Evolutionary conservation across 2,329 filamentous ascomycete species (phyloP).

Genomic region (Nothopassalora personata): DNA sequence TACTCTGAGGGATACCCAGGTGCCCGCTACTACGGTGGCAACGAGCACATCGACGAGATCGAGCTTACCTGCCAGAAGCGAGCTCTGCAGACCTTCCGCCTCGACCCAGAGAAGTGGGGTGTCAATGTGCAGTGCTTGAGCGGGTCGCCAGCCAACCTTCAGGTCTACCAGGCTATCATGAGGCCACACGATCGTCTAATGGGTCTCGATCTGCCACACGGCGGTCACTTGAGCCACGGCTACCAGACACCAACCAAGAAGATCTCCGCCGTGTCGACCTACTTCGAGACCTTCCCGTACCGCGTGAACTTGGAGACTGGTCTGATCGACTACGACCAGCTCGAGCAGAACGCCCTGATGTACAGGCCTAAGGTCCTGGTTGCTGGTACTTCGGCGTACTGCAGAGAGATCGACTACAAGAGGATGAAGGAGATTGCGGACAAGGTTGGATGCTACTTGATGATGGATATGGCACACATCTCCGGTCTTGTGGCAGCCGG

Average conservation of each 20-base stretch:
- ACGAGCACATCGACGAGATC: conserved; percentile 96
- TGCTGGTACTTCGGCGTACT: conserved; percentile 96
- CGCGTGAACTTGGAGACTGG: conserved; percentile 83
- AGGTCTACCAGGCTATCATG: conserved; percentile 89
- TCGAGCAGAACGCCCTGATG: conserved; percentile 82
- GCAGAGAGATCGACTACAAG: conserved; percentile 91
- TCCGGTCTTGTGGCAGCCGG: conserved; percentile 89
- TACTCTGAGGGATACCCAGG: conserved; percentile 99
- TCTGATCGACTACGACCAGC: conserved; percentile 92
- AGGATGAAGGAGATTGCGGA: conserved; percentile 96
- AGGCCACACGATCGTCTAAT: conserved; percentile 91
- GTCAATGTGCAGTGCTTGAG: conserved; percentile 96
- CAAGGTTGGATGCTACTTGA: conserved; percentile 85
- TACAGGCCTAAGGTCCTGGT: conserved; percentile 96
- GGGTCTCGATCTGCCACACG: conserved; percentile 93
- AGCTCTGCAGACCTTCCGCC: conserved; percentile 83
- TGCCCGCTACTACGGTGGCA: conserved; percentile 97
- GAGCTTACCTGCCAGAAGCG: conserved; percentile 92
- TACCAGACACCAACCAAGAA: conserved; percentile 82
- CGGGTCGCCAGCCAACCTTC: conserved; percentile 68
- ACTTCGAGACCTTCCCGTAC: conserved; percentile 99
- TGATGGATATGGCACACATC: conserved; percentile 98
- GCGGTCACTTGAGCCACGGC: conserved; percentile 91
- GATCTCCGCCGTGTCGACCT: conserved; percentile 95
- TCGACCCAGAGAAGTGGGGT: conserved; percentile 87